Evolutionary conservation across 1,139 yeast species (phyloP).

Genomic region (Arxiozyma telluris): DNA sequence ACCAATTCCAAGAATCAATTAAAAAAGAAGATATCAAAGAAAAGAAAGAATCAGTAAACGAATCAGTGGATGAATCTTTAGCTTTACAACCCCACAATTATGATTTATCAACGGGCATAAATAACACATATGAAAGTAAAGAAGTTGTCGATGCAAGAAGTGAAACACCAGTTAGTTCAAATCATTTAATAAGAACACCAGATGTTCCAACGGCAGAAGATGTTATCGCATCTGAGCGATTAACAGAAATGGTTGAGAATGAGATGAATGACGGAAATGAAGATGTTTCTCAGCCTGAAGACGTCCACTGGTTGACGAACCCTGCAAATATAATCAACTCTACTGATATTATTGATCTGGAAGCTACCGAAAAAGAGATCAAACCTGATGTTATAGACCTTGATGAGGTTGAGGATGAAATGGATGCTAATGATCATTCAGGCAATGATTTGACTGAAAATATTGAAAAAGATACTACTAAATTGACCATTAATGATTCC

Average conservation of each 20-base stretch:
- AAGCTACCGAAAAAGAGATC: background rate
- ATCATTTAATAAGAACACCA: background rate
- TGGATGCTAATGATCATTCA: background rate
- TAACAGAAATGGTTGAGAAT: background rate
- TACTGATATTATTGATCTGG: background rate
- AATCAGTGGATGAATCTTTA: background rate
- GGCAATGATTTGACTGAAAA: background rate
- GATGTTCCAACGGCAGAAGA: conserved; percentile 1
- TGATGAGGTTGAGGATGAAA: conserved; percentile 13
- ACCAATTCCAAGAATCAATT: background rate
- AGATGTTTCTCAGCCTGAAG: background rate
- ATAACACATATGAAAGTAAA: background rate
- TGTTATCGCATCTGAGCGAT: background rate
- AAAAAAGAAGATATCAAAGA: background rate
- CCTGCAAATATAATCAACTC: background rate
- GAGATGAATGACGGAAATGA: background rate
- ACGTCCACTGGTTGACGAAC: background rate
- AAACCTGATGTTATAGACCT: background rate
- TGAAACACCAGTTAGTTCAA: background rate
- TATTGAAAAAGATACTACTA: background rate
- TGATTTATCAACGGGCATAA: background rate
- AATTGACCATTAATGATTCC: background rate
- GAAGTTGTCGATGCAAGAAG: background rate
- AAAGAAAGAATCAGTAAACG: background rate
- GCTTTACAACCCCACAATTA: background rate